Evolutionary conservation across 2,329 filamentous ascomycete genomes (phyloP).

Genomic region (Clarireedia hainanense): DNA sequence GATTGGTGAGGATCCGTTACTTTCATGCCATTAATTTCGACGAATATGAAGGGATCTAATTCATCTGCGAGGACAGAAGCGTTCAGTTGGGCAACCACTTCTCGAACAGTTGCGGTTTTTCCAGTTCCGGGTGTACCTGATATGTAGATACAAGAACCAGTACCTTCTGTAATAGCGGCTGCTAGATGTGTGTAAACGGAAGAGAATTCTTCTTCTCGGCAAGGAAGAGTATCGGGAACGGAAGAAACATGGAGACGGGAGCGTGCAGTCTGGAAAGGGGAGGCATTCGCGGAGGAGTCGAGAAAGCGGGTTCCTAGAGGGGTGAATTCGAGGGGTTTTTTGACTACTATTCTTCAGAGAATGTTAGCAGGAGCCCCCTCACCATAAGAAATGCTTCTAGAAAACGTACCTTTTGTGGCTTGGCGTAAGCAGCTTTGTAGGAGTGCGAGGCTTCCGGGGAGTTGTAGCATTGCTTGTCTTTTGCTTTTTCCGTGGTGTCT

Average conservation of each 20-base stretch:
- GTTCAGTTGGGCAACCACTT: conserved; percentile 85
- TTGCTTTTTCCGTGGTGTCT: conserved; percentile 50
- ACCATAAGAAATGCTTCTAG: not conserved
- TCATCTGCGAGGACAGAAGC: conserved; percentile 83
- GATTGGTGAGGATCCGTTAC: conserved; percentile 96
- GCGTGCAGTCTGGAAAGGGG: conserved; percentile 86
- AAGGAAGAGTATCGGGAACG: conserved; percentile 81
- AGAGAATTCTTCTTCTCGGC: conserved; percentile 84
- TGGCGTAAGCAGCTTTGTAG: conserved; percentile 44
- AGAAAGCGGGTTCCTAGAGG: conserved; percentile 84
- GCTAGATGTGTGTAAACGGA: conserved; percentile 91
- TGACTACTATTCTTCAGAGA: conserved; percentile 53
- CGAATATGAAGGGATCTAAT: conserved; percentile 96
- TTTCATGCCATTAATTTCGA: conserved; percentile 99
- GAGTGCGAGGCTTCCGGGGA: conserved; percentile 32
- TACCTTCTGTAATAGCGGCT: conserved; percentile 86
- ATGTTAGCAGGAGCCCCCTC: not conserved
- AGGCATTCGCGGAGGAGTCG: conserved; percentile 66
- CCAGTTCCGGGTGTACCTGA: conserved; percentile 97
- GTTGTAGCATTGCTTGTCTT: conserved; percentile 36
- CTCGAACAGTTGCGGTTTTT: conserved; percentile 93
- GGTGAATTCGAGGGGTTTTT: conserved; percentile 90
- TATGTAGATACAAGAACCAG: conserved; percentile 96
- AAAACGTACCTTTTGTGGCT: conserved; percentile 49
- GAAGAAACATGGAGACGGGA: conserved; percentile 88